Evolutionary conservation across 148 eudicot species (phyloP).

Genomic region (Beta vulgaris): DNA sequence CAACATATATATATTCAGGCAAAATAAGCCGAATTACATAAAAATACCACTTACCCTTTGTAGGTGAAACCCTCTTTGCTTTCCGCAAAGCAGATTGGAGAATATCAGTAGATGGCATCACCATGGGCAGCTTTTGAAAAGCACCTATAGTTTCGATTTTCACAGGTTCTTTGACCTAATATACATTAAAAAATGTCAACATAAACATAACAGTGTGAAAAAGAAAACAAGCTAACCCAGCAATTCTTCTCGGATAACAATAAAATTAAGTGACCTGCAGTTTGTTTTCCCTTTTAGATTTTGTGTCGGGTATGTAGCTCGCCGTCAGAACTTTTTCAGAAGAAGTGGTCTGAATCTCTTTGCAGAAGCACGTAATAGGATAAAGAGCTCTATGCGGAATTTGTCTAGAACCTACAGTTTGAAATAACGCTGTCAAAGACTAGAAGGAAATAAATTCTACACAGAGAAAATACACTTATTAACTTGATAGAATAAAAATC

Average conservation of each 20-base stretch:
- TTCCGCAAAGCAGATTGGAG: conserved; percentile 77
- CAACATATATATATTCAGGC: background rate
- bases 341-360: conserved; percentile 59
- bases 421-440: conserved; percentile 3
- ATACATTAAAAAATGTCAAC: conserved; percentile 1
- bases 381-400: conserved; percentile 29
- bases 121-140: conserved; percentile 94
- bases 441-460: no score
- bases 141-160: conserved; percentile 70
- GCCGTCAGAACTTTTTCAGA: conserved; percentile 55
- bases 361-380: conserved; percentile 50
- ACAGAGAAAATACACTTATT: no score
- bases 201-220: background rate
- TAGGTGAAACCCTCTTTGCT: conserved; percentile 74
- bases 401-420: conserved; percentile 36
- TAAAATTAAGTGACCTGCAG: conserved; percentile 33
- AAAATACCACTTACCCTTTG: conserved; percentile 68
- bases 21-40: background rate
- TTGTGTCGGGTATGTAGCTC: conserved; percentile 52
- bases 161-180: conserved; percentile 40
- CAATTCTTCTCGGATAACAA: background rate
- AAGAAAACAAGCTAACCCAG: background rate
- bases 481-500: background rate
- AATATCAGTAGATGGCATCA: conserved; percentile 88
- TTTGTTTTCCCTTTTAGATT: conserved; percentile 33